A percentile compares a stretch with the other conserved stretches of the same genome.
Conservation (phyloP, 306 rosid genomes). For the Rubus idaeus region DNA sequence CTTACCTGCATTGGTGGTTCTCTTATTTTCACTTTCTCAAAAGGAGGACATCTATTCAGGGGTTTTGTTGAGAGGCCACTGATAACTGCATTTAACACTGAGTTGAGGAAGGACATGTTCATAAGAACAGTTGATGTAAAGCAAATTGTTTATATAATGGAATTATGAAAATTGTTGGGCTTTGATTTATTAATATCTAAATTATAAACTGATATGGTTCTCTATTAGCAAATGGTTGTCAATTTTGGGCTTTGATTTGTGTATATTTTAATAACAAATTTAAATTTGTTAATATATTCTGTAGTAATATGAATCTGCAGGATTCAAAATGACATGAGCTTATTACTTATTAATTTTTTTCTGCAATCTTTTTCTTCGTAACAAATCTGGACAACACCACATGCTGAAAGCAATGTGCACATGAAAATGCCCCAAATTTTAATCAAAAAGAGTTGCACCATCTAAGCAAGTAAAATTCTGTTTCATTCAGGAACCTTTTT, state of each 20-base stretch:
- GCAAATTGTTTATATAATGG: background rate
- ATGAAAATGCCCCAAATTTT: background rate
- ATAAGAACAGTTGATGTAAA: background rate
- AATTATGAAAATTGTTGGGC: background rate
- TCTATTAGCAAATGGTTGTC: background rate
- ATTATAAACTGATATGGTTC: background rate
- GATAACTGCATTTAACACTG: constrained; percentile 7
- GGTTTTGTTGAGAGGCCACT: constrained; percentile 24
- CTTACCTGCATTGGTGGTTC: constrained; percentile 38
- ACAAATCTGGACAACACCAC: constrained; percentile 1
- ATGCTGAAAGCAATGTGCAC: background rate
- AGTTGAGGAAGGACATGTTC: background rate
- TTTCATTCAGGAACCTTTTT: background rate
- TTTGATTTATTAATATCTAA: background rate
- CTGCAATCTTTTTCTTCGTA: background rate
- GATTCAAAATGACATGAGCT: background rate
- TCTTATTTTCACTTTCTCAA: constrained; percentile 39
- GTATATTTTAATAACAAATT: no score
- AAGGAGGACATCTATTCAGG: constrained; percentile 19
- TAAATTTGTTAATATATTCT: no score
- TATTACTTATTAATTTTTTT: background rate
- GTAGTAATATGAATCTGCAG: background rate
- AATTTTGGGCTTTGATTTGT: no score
- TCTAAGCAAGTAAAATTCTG: background rate
- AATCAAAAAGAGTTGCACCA: background rate